Conservation (phyloP, 164 flowering plant genomes). For the Saururus chinensis region DNA sequence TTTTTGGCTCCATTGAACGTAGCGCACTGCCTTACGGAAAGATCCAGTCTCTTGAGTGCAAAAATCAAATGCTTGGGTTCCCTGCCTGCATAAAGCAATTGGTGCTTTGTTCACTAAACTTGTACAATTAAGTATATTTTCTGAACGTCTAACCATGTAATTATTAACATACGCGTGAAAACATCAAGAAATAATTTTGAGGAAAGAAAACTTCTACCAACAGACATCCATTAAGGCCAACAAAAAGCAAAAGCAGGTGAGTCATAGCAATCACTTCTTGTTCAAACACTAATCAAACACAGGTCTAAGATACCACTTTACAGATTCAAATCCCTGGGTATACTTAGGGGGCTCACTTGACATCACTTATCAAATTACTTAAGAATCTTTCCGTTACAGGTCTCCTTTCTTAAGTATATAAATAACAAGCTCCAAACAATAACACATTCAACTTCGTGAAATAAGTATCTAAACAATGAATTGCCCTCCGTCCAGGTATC, state of each 20-base stretch:
- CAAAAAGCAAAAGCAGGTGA: not conserved
- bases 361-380: slow-evolving; percentile 2
- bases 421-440: not conserved
- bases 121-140: no score
- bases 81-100: no score
- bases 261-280: not conserved
- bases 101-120: no score
- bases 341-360: not conserved
- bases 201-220: not conserved
- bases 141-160: no score
- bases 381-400: not conserved
- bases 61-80: no score
- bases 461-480: slow-evolving; percentile 3
- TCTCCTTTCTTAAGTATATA: not conserved
- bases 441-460: not conserved
- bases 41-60: no score
- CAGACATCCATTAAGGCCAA: not conserved
- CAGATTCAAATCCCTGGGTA: slow-evolving; percentile 1
- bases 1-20: no score
- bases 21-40: no score
- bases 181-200: not conserved
- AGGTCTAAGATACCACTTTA: slow-evolving; percentile 4
- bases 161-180: no score
- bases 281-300: slow-evolving; percentile 3
- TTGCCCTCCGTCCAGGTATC: slow-evolving; percentile 2